phyloP scores from a whole-genome alignment of 2,329 filamentous ascomycete species.

The Aspergillus brunneoviolaceus region DNA sequence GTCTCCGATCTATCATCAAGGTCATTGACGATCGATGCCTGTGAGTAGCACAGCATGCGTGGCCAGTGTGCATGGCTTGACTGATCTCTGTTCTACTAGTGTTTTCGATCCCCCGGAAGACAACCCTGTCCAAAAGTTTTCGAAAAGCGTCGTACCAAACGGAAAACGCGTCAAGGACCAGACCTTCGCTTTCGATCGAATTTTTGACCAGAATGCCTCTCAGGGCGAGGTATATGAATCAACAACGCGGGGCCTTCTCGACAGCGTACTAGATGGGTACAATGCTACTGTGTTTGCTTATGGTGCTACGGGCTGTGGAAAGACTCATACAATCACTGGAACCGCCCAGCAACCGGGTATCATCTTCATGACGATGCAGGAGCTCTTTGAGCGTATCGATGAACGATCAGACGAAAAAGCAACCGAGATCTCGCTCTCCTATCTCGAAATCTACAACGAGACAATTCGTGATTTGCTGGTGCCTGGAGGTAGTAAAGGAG shows the following conservation, averaged over 20 bases:
- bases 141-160: constrained; percentile 72
- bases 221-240: constrained; percentile 94
- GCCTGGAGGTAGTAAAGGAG: constrained; percentile 76
- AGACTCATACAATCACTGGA: constrained; percentile 96
- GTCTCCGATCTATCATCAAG: constrained; percentile 88
- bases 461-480: constrained; percentile 93
- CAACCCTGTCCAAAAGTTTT: constrained; percentile 84
- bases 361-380: constrained; percentile 98
- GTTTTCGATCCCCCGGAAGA: constrained; percentile 98
- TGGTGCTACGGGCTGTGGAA: constrained; percentile 94
- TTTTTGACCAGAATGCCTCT: constrained; percentile 92
- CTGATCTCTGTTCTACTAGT: constrained; percentile 49
- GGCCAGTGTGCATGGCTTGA: background rate
- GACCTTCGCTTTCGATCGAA: constrained; percentile 92
- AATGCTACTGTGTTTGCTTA: constrained; percentile 99
- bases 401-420: constrained; percentile 82
- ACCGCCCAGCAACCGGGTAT: constrained; percentile 92
- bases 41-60: constrained; percentile 55
- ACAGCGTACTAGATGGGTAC: constrained; percentile 94
- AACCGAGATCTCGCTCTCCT: constrained; percentile 88
- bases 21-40: constrained; percentile 94
- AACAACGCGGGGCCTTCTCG: constrained; percentile 83
- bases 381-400: constrained; percentile 93
- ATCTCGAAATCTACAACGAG: constrained; percentile 98
- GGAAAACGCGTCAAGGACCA: constrained; percentile 96